phyloP scores from a whole-genome alignment of 169 alveolate species.

The Cystoisospora suis region DNA sequence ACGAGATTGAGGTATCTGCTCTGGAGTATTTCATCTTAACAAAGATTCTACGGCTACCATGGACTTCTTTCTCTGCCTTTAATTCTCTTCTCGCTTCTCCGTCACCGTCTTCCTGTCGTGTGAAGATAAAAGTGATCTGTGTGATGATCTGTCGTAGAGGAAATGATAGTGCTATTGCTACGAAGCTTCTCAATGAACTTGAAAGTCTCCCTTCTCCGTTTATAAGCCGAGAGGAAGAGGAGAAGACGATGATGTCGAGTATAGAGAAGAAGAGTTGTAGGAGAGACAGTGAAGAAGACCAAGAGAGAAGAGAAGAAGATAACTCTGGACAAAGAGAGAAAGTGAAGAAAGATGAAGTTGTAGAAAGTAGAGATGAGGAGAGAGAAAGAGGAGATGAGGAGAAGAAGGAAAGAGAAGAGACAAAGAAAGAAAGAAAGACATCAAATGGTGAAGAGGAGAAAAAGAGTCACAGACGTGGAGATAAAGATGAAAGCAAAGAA shows the following conservation, averaged over 20 bases:
- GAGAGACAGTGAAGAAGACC: not conserved
- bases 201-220: not conserved
- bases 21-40: too few relatives aligned
- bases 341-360: not conserved
- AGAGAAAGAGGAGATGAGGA: not conserved
- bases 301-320: not conserved
- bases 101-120: not conserved
- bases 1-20: too few relatives aligned
- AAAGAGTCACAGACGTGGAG: not conserved
- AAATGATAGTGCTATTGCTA: not conserved
- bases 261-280: not conserved
- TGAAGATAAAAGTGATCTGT: not conserved
- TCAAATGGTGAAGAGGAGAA: not conserved
- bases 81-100: not conserved
- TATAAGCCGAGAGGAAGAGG: not conserved
- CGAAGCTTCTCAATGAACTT: not conserved
- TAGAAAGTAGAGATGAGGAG: not conserved
- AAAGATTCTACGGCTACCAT: too few relatives aligned
- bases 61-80: not conserved
- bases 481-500: not conserved
- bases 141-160: slow-evolving; percentile 4
- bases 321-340: not conserved
- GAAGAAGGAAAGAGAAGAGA: not conserved
- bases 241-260: not conserved
- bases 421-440: not conserved